Conservation (phyloP, 2,329 filamentous ascomycete species). For the Lasiodiplodia theobromae region DNA sequence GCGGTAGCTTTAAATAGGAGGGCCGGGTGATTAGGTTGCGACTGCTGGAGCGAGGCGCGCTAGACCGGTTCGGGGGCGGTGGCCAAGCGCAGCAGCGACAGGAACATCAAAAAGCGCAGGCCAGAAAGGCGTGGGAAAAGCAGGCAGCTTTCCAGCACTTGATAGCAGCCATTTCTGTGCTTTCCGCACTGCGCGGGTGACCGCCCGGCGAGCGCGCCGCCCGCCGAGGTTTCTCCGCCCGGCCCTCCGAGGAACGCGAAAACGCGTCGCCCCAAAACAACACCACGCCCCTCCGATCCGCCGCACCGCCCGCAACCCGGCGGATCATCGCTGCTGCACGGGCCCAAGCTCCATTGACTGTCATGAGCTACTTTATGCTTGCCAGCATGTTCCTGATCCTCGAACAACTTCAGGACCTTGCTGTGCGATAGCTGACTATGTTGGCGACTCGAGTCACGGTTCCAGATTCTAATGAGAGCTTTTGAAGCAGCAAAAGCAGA, state of each 20-base stretch:
- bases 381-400: not conserved
- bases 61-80: conserved; percentile 24
- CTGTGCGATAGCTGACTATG: too few species aligned
- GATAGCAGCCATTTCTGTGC: conserved; percentile 17
- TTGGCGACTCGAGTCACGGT: too few species aligned
- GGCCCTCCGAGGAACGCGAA: conserved; percentile 12
- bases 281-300: not conserved
- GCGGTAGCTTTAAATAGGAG: conserved; percentile 42
- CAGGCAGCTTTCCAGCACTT: conserved; percentile 25
- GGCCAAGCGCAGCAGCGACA: conserved; percentile 23
- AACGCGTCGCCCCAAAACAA: conserved; percentile 12
- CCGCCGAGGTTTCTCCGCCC: conserved; percentile 1
- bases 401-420: not conserved
- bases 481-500: too few species aligned
- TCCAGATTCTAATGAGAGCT: too few species aligned
- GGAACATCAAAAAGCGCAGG: conserved; percentile 26
- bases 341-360: not conserved
- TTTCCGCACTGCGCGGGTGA: conserved; percentile 14
- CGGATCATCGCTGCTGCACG: too few species aligned
- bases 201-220: conserved; percentile 2
- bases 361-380: not conserved
- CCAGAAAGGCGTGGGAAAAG: conserved; percentile 26
- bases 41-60: conserved; percentile 24
- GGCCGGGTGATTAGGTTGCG: conserved; percentile 38
- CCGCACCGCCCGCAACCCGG: not conserved